Conservation (phyloP, 805 yeast species). For the Myxozyma vanderwaltii region DNA sequence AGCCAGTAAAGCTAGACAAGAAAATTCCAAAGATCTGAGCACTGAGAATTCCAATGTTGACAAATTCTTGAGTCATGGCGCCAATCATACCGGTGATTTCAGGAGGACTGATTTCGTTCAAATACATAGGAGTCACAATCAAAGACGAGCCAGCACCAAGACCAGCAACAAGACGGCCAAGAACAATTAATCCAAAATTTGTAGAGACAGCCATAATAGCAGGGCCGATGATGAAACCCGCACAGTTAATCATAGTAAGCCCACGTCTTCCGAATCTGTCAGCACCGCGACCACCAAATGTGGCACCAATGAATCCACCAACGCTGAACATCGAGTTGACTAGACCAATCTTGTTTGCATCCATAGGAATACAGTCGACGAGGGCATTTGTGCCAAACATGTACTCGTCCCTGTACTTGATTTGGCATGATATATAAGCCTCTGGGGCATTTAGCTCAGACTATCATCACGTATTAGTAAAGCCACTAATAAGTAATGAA, state of each 20-base stretch:
- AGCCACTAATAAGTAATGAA: neutral
- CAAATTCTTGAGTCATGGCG: slow-evolving; percentile 82
- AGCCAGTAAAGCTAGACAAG: slow-evolving; percentile 64
- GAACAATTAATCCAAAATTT: slow-evolving; percentile 48
- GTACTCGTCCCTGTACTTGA: slow-evolving; percentile 12
- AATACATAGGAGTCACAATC: slow-evolving; percentile 79
- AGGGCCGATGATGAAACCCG: slow-evolving; percentile 63
- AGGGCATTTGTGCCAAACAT: slow-evolving; percentile 38
- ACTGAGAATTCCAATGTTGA: slow-evolving; percentile 79
- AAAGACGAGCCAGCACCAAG: slow-evolving; percentile 84
- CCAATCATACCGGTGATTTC: slow-evolving; percentile 76
- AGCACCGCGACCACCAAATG: slow-evolving; percentile 65
- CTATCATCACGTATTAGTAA: slow-evolving; percentile 23
- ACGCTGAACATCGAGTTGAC: slow-evolving; percentile 77
- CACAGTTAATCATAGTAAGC: slow-evolving; percentile 55
- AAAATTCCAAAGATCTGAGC: slow-evolving; percentile 74
- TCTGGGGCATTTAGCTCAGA: slow-evolving; percentile 93
- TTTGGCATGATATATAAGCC: slow-evolving; percentile 29
- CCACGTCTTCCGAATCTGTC: slow-evolving; percentile 65
- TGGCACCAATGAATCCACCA: slow-evolving; percentile 81
- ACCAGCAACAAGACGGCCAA: slow-evolving; percentile 81
- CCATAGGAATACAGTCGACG: slow-evolving; percentile 59
- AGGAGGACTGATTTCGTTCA: slow-evolving; percentile 78
- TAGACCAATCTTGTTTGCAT: slow-evolving; percentile 62
- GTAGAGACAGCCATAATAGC: slow-evolving; percentile 56